These are phyloP conservation scores for Akanthomyces muscarius DNA, from an alignment of 2,329 filamentous ascomycete species.

Conservation along the genomic window DNA sequence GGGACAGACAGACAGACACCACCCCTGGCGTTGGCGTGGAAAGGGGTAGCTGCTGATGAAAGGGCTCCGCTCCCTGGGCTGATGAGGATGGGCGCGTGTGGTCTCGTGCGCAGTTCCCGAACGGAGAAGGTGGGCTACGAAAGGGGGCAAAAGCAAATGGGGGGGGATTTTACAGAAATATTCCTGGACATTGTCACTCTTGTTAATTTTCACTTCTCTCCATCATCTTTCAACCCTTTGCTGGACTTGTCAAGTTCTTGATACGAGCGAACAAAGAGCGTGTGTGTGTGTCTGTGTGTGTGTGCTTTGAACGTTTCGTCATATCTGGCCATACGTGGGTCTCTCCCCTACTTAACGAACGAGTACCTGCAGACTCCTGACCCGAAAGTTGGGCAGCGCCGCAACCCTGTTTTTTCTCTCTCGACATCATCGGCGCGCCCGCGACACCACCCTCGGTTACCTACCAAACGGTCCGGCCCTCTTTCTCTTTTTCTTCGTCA, in stretches of 20 bases:
- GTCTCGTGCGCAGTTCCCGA: constrained; percentile 15
- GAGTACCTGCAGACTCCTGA: too few relatives aligned
- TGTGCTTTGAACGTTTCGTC: background rate
- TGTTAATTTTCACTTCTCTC: background rate
- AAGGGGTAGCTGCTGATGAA: background rate
- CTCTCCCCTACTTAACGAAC: too few relatives aligned
- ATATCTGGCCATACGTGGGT: background rate
- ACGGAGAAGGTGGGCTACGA: background rate
- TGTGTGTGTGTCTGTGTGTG: too few relatives aligned
- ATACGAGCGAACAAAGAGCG: too few relatives aligned
- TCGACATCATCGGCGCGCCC: background rate
- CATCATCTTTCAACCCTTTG: too few relatives aligned
- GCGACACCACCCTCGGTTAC: background rate
- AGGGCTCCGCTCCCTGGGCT: constrained; percentile 3
- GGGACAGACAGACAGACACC: too few relatives aligned
- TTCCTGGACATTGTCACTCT: background rate
- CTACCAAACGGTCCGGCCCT: background rate
- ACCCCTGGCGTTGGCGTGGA: background rate
- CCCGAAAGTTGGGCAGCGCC: too few relatives aligned
- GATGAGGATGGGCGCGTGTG: background rate
- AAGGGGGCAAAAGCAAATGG: background rate
- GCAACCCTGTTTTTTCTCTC: background rate
- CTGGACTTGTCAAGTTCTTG: too few relatives aligned
- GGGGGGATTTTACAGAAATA: too few relatives aligned
- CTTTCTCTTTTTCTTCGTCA: background rate